A percentile compares a stretch with the other conserved stretches of the same genome.
These are phyloP conservation scores for Dothidotthia symphoricarpi DNA, from an alignment of 2,329 filamentous ascomycete species.

Conservation along the genomic window DNA sequence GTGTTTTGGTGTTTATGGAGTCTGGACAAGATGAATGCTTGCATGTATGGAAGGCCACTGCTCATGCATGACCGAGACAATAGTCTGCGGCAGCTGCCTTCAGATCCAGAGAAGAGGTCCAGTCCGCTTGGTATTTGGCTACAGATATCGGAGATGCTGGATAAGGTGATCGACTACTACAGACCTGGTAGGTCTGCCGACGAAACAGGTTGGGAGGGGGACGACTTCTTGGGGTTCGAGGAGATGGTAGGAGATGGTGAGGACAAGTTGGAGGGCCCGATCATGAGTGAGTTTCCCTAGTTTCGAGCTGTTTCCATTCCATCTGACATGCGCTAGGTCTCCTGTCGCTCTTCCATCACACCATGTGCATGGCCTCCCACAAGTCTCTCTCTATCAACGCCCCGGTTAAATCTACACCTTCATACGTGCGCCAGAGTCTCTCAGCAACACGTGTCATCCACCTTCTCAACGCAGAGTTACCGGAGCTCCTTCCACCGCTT, in stretches of 20 bases:
- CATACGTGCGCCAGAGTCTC: conserved; percentile 55
- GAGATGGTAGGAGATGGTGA: conserved; percentile 44
- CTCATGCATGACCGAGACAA: conserved; percentile 51
- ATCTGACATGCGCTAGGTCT: conserved; percentile 40
- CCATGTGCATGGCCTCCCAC: conserved; percentile 57
- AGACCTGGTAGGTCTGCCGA: conserved; percentile 43
- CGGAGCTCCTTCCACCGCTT: conserved; percentile 50
- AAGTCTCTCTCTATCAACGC: conserved; percentile 48
- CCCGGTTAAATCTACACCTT: conserved; percentile 50
- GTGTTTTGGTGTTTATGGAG: conserved; percentile 53
- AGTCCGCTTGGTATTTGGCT: conserved; percentile 52
- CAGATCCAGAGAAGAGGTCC: conserved; percentile 44
- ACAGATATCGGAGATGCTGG: conserved; percentile 46
- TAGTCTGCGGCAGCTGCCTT: conserved; percentile 44
- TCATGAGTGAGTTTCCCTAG: conserved; percentile 32
- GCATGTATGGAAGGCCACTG: conserved; percentile 48
- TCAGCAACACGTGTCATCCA: conserved; percentile 57
- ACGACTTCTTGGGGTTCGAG: conserved; percentile 48
- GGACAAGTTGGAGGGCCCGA: conserved; percentile 39
- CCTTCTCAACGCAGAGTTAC: conserved; percentile 49
- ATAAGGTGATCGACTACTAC: conserved; percentile 51
- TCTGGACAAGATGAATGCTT: conserved; percentile 50
- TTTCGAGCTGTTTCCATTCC: conserved; percentile 4
- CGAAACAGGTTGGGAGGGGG: conserved; percentile 49
- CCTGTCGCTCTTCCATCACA: conserved; percentile 57